Base-by-base conservation (phyloP, 768 basidiomycete species). In the Gloeopeniophorella convolvens region DNA sequence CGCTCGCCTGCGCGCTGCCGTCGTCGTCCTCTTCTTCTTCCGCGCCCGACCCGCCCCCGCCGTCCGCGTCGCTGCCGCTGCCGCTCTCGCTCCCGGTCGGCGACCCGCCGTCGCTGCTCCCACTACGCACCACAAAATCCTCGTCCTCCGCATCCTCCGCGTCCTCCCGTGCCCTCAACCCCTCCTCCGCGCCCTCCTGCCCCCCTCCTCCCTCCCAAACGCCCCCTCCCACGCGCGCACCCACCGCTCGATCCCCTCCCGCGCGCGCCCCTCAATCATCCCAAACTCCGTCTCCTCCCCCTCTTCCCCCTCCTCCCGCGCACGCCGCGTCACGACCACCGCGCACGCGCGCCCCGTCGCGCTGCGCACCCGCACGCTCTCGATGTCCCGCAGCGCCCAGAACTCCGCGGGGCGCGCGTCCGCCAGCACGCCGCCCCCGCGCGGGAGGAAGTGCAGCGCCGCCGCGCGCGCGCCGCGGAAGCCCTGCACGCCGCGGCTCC, bases 321-420 rank as follows among this genome's bases (percentile, higher is more conserved):
- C 45, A 33, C 31, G 45, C n/a, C 68, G 50, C 18, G 55, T 58
- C 10, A 86, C 57, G 39, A 79, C 69, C 28, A 89, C 74, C 1
- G 81, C 77, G 60, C 56, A 70, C 63, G 41, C 59, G 65, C 21
- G 62, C 61, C 3, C 44, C 41, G 4, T 79, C 67, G 13, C 72
- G 80, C 16, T 78, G 77, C 21, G 60, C 63, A 50, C 70, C n/a
- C n/a, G n/a, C n/a, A n/a, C 73, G 44, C 70, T 65, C 15, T 76
- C 62, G n/a, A 89, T 64, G 55, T 82, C 77, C 37, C 72, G 69
- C 20, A 83, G 65, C 3, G 80, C 66, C 80, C 86, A 89, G 59
- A 85, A 89, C 57, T 86, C 83, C 60, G 83, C 86, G 2, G 85
- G 85, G 55, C 83, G 84, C 60, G 76, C 78, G 61, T 87, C 85